Evolutionary conservation across 768 basidiomycete genomes (phyloP).

Genomic region (Leccinum aurantiacum): DNA sequence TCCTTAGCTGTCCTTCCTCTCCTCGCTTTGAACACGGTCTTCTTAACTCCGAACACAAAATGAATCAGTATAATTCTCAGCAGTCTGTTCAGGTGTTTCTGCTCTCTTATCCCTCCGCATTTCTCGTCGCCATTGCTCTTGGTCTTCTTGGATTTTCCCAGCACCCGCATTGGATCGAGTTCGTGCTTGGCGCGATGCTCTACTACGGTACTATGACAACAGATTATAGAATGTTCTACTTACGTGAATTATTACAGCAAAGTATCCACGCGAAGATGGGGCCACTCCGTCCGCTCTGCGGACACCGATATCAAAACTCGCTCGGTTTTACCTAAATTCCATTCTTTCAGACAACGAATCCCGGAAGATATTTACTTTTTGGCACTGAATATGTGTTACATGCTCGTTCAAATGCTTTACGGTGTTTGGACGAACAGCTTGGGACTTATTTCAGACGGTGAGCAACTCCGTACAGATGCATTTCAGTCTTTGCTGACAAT

Average conservation of each 20-base stretch:
- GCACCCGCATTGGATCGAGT: conserved; percentile 56
- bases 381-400: conserved; percentile 90
- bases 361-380: conserved; percentile 94
- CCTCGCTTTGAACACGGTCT: conserved; percentile 61
- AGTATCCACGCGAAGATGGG: conserved; percentile 50
- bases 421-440: conserved; percentile 98
- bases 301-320: conserved; percentile 53
- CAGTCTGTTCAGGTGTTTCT: conserved; percentile 57
- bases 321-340: conserved; percentile 79
- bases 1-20: conserved; percentile 61
- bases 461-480: conserved; percentile 20
- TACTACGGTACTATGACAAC: conserved; percentile 54
- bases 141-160: conserved; percentile 68
- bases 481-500: conserved; percentile 5
- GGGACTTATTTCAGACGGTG: conserved; percentile 95
- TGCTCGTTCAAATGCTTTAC: conserved; percentile 96
- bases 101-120: conserved; percentile 56
- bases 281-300: conserved; percentile 43
- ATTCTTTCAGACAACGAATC: conserved; percentile 91
- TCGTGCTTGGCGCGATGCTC: conserved; percentile 54
- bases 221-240: conserved; percentile 5
- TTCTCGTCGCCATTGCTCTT: conserved; percentile 49
- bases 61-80: conserved; percentile 45
- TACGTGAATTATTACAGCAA: conserved; percentile 37
- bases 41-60: conserved; percentile 52